Evolutionary conservation across 2,329 filamentous ascomycete species (phyloP).

Genomic region (Sarocladium strictum): DNA sequence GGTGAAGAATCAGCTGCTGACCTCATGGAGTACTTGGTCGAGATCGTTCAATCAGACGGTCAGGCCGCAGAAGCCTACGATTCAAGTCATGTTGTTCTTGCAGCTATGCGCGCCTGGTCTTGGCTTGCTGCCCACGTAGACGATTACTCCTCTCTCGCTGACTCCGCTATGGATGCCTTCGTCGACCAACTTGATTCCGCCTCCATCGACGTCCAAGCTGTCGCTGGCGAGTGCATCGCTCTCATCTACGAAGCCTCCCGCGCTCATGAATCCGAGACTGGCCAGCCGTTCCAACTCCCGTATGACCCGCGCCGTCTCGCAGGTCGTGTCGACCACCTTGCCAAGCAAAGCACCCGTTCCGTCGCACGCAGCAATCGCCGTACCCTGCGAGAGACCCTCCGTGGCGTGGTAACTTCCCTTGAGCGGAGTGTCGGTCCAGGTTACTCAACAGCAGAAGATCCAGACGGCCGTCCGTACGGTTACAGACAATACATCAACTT

Average conservation of each 20-base stretch:
- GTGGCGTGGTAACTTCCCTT: slow-evolving; percentile 48
- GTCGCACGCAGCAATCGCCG: slow-evolving; percentile 44
- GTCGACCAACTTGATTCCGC: slow-evolving; percentile 78
- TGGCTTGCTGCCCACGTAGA: slow-evolving; percentile 74
- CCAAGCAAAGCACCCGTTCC: slow-evolving; percentile 40
- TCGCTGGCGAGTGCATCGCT: slow-evolving; percentile 74
- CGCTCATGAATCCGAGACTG: slow-evolving; percentile 41
- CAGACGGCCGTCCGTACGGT: slow-evolving; percentile 16
- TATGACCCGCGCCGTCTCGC: slow-evolving; percentile 45
- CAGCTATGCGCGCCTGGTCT: slow-evolving; percentile 73
- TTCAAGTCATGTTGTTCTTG: slow-evolving; percentile 62
- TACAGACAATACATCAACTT: slow-evolving; percentile 40
- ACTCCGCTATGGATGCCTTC: slow-evolving; percentile 71
- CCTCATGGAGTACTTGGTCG: slow-evolving; percentile 67
- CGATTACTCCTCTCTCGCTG: slow-evolving; percentile 65
- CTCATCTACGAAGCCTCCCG: slow-evolving; percentile 70
- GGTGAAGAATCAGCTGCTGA: slow-evolving; percentile 62
- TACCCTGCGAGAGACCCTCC: slow-evolving; percentile 41
- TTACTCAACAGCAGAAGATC: slow-evolving; percentile 44
- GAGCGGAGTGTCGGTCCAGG: slow-evolving; percentile 48
- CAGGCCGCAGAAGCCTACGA: slow-evolving; percentile 65
- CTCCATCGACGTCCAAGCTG: slow-evolving; percentile 67
- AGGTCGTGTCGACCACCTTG: slow-evolving; percentile 41
- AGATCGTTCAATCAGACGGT: slow-evolving; percentile 76
- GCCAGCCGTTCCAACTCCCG: slow-evolving; percentile 41